These are phyloP conservation scores for Cynara cardunculus DNA, from an alignment of 129 eudicot genomes.

Conservation along the genomic window DNA sequence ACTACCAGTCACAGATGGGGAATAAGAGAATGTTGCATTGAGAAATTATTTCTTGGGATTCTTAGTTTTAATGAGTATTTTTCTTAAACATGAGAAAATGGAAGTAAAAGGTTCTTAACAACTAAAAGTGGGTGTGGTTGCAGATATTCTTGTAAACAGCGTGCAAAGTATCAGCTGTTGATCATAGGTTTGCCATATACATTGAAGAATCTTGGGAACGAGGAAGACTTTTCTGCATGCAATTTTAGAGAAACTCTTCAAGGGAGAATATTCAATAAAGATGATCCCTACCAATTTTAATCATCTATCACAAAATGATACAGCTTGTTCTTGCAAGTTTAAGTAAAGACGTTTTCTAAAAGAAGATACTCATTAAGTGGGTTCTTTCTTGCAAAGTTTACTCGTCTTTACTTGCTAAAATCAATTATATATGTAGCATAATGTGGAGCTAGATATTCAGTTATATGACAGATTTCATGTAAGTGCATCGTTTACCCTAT, in stretches of 20 bases:
- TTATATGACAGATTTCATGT: not conserved
- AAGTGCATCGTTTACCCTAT: not conserved
- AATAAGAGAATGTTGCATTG: not conserved
- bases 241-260: no score
- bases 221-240: no score
- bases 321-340: not conserved
- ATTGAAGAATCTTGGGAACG: not conserved
- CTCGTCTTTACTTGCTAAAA: not conserved
- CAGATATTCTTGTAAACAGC: not conserved
- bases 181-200: not conserved
- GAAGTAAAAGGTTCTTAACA: not conserved
- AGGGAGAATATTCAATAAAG: no score
- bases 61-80: no score
- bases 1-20: not conserved
- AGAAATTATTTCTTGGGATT: not conserved
- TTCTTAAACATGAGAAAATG: no score
- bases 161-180: not conserved
- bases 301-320: not conserved
- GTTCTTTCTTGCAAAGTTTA: not conserved
- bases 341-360: not conserved
- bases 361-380: not conserved
- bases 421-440: not conserved
- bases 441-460: not conserved
- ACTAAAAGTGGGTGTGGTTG: not conserved
- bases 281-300: not conserved